These are phyloP conservation scores for Phaeomoniella chlamydospora DNA, from an alignment of 2,329 filamentous ascomycete genomes.

Conservation along the genomic window DNA sequence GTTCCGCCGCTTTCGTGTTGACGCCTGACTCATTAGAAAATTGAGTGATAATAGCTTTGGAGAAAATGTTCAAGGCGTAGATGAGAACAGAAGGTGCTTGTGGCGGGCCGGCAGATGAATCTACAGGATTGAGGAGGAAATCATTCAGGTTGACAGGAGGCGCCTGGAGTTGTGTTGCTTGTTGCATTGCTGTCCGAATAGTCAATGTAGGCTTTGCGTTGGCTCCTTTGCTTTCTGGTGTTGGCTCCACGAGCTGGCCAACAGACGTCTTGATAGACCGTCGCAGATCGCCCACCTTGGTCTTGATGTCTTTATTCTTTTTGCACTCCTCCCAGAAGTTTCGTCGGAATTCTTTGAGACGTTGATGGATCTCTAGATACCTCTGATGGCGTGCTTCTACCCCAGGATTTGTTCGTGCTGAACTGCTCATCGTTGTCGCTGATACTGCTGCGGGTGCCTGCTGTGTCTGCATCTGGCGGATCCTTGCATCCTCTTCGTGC, in stretches of 20 bases:
- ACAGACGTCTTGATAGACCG: constrained; percentile 57
- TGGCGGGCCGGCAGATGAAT: constrained; percentile 18
- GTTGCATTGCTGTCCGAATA: constrained; percentile 38
- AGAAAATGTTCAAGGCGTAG: constrained; percentile 62
- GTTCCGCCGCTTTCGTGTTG: constrained; percentile 54
- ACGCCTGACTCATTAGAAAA: constrained; percentile 53
- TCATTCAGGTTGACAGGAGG: constrained; percentile 41
- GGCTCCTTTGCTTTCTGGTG: constrained; percentile 20
- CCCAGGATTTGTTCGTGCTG: constrained; percentile 9
- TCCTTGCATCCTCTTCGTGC: constrained; percentile 9
- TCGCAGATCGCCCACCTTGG: constrained; percentile 55
- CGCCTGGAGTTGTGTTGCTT: constrained; percentile 36
- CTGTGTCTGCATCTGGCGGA: constrained; percentile 9
- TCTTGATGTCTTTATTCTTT: constrained; percentile 48
- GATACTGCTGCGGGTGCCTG: constrained; percentile 3
- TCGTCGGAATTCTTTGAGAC: constrained; percentile 46
- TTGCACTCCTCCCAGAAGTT: constrained; percentile 40
- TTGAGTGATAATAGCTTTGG: constrained; percentile 59
- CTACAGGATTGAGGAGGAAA: constrained; percentile 22
- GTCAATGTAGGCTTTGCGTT: constrained; percentile 36
- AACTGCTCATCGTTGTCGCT: constrained; percentile 1
- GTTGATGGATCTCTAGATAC: constrained; percentile 47
- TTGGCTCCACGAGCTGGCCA: constrained; percentile 50
- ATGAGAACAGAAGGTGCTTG: constrained; percentile 51
- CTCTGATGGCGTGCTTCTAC: constrained; percentile 28